Base-by-base conservation (phyloP, 495 filamentous ascomycete genomes). In the Aspergillus hancockii region DNA sequence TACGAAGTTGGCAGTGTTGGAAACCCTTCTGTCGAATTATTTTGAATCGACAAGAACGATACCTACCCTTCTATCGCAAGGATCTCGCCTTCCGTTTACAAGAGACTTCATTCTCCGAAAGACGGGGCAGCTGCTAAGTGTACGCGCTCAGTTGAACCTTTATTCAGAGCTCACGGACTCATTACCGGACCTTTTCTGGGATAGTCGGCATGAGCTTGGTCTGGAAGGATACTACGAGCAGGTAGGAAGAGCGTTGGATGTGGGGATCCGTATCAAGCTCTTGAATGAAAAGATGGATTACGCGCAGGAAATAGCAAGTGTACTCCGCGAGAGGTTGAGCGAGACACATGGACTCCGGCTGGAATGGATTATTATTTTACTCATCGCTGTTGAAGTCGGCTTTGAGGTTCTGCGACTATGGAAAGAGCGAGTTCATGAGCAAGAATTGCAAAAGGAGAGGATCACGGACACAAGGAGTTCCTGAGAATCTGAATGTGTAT, bases 251-350 rank as follows among this genome's bases (percentile, higher is more conserved):
- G 89, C 93, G 1, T 79, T 98, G 55, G 95, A 97, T 74, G 92
- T 96, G 14, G 88, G 90, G n/a, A 89, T 93, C 36, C 83, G 94
- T 38, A 97, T 98, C 78, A 90, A 90, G 65, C 85, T 89, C 22
- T 74, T 98, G 63, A 98, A 98, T 72, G 90, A 93, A 77, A 95
- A 93, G 78, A 93, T 98, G 85, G 93, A 96, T 67, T 98, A 98
- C 76, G 94, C 92, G 0, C 90, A 92, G 65, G 94, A 97, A 68
- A 97, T 97, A 66, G 93, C 94, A 12, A 90, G 81, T 60, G 92
- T 98, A 13, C 77, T 97, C 16, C 81, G 95, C 57, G 90, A 96
- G 69, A 87, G 90, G 66, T 78, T 95, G 59, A 97, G 92, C 70
- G 93, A 98, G 77, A 89, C 86, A 61, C 90, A 97, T 71, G 87